Percentiles rank a stretch among this genome's conserved stretches.
Evolutionary conservation across 2,329 filamentous ascomycete species (phyloP).

Genomic region (Neurospora sp.): DNA sequence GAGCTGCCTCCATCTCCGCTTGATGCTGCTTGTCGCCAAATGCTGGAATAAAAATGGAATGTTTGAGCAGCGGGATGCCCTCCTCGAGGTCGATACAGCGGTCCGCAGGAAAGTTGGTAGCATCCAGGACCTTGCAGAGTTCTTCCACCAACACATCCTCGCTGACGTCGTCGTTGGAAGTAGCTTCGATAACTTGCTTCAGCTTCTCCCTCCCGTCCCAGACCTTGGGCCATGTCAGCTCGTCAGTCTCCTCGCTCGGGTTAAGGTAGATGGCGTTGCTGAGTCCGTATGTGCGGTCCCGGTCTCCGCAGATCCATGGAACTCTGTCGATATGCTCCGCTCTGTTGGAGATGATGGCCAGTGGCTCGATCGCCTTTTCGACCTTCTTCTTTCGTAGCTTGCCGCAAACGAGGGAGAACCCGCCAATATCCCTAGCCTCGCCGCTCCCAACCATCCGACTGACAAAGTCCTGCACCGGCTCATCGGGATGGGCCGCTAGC

Average conservation of each 20-base stretch:
- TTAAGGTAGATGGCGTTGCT: slow-evolving; percentile 52
- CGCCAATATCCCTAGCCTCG: slow-evolving; percentile 51
- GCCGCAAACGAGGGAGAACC: slow-evolving; percentile 57
- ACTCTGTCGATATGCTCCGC: slow-evolving; percentile 42
- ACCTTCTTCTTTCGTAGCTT: slow-evolving; percentile 33
- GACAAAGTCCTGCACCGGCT: slow-evolving; percentile 41
- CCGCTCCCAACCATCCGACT: slow-evolving; percentile 39
- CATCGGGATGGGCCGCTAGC: slow-evolving; percentile 40
- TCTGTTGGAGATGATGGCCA: slow-evolving; percentile 55
- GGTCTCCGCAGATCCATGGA: slow-evolving; percentile 44
- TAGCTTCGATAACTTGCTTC: slow-evolving; percentile 30
- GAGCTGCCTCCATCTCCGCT: slow-evolving; percentile 33
- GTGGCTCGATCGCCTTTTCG: slow-evolving; percentile 28
- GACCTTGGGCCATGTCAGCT: slow-evolving; percentile 48
- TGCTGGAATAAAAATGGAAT: slow-evolving; percentile 52
- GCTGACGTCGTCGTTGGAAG: slow-evolving; percentile 24
- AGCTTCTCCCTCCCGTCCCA: slow-evolving; percentile 39
- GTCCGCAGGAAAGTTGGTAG: slow-evolving; percentile 42
- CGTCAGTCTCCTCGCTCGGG: slow-evolving; percentile 23
- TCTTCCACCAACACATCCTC: slow-evolving; percentile 40
- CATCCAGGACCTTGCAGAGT: slow-evolving; percentile 46
- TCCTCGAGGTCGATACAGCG: slow-evolving; percentile 39
- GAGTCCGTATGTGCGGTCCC: slow-evolving; percentile 45
- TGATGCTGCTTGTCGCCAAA: slow-evolving; percentile 41
- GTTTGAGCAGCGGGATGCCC: slow-evolving; percentile 41